A percentile compares a stretch with the other conserved stretches of the same genome.
Conservation (phyloP, 306 rosid species). For the Amphicarpaea edgeworthii region DNA sequence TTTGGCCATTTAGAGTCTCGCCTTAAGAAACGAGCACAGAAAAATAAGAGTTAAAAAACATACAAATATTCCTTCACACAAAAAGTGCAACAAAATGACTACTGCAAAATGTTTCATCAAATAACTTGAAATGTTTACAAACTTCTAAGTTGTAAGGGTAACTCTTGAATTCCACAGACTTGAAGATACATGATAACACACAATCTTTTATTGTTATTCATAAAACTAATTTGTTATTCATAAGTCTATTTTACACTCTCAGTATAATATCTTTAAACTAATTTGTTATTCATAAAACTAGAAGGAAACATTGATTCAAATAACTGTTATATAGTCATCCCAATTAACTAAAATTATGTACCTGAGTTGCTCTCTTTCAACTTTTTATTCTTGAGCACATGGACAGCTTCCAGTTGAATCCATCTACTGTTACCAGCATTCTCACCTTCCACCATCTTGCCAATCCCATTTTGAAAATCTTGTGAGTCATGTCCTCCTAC, state of each 20-base stretch:
- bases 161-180: slow-evolving; percentile 9
- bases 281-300: neutral
- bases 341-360: slow-evolving; percentile 24
- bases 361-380: slow-evolving; percentile 59
- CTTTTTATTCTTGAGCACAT: slow-evolving; percentile 61
- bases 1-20: slow-evolving; percentile 42
- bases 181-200: neutral
- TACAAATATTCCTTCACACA: slow-evolving; percentile 12
- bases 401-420: slow-evolving; percentile 43
- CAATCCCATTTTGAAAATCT: slow-evolving; percentile 42
- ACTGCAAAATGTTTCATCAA: neutral
- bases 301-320: slow-evolving; percentile 14
- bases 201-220: neutral
- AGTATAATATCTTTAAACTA: no score
- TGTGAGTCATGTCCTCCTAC: slow-evolving; percentile 62
- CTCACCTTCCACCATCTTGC: slow-evolving; percentile 33
- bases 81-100: neutral
- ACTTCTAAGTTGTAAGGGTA: slow-evolving; percentile 2
- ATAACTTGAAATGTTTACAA: neutral
- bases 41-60: neutral
- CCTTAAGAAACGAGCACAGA: slow-evolving; percentile 18
- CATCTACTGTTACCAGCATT: slow-evolving; percentile 32
- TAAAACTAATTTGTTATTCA: no score
- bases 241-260: no score
- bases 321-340: slow-evolving; percentile 13